phyloP scores from a whole-genome alignment of 495 filamentous ascomycete species.

The Cudoniella acicularis region DNA sequence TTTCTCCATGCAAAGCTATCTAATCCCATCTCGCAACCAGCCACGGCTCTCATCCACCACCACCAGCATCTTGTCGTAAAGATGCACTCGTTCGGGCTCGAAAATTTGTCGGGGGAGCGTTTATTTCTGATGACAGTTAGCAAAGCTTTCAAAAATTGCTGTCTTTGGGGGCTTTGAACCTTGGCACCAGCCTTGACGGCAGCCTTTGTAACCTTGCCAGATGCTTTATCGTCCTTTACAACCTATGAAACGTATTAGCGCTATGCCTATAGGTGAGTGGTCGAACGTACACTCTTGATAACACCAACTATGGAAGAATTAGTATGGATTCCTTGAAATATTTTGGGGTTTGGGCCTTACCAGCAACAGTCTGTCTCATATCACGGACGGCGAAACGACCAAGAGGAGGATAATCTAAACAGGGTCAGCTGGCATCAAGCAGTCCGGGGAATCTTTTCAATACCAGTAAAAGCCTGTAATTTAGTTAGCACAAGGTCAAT shows the following conservation, averaged over 20 bases:
- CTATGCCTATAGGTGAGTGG: too few species aligned
- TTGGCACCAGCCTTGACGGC: constrained; percentile 38
- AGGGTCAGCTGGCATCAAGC: too few species aligned
- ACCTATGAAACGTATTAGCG: too few species aligned
- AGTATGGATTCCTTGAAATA: background rate
- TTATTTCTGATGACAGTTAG: background rate
- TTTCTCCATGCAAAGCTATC: background rate
- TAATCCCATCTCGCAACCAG: background rate
- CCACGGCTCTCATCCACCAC: too few species aligned
- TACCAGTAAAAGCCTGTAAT: constrained; percentile 98
- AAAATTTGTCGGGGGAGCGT: background rate
- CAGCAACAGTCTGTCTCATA: constrained; percentile 87
- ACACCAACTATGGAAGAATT: constrained; percentile 22
- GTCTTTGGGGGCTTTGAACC: constrained; percentile 12
- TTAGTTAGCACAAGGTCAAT: too few species aligned
- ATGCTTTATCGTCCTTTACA: constrained; percentile 67
- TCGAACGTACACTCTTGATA: too few species aligned
- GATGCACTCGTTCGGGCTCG: background rate
- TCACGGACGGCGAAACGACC: constrained; percentile 86
- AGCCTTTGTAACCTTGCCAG: constrained; percentile 73
- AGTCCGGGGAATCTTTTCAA: too few species aligned
- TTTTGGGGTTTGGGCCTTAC: constrained; percentile 28
- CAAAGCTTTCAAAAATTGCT: background rate
- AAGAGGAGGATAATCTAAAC: constrained; percentile 98
- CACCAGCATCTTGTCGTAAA: too few species aligned